Evolutionary conservation across 2,329 filamentous ascomycete species (phyloP).

Genomic region (Lomentospora prolificans): DNA sequence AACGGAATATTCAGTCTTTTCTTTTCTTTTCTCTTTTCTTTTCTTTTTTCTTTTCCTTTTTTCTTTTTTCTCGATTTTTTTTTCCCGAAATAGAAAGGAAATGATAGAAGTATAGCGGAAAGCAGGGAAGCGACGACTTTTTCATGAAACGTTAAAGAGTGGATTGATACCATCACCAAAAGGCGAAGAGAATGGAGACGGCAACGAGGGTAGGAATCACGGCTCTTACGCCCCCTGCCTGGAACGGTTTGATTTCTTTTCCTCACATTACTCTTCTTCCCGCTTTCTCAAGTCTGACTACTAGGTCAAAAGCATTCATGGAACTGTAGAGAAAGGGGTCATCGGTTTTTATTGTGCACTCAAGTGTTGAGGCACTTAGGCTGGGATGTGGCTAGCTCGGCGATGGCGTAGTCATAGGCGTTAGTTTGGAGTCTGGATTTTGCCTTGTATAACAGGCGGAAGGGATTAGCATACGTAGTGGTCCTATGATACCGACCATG

Average conservation of each 20-base stretch:
- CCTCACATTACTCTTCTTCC: background rate
- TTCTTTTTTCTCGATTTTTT: background rate
- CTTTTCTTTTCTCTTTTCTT: background rate
- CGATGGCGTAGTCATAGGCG: background rate
- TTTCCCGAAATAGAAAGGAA: background rate
- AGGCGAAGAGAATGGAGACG: background rate
- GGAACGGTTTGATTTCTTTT: background rate
- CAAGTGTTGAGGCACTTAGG: background rate
- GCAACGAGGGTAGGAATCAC: too few relatives aligned
- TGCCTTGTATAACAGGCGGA: background rate
- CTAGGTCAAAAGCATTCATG: background rate
- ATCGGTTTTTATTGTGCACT: background rate
- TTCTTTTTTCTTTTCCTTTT: slow-evolving; percentile 3
- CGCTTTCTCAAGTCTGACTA: too few relatives aligned
- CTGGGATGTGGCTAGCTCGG: background rate
- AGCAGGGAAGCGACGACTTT: background rate
- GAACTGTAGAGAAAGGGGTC: background rate
- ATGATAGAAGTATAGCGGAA: too few relatives aligned
- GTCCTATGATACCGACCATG: too few relatives aligned
- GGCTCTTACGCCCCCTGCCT: too few relatives aligned
- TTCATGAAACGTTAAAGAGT: background rate
- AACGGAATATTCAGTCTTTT: too few relatives aligned
- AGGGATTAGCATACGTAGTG: too few relatives aligned
- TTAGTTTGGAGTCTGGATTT: background rate
- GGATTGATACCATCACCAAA: background rate